Base-by-base conservation (phyloP, 495 filamentous ascomycete species). In the Xeromyces bisporus region DNA sequence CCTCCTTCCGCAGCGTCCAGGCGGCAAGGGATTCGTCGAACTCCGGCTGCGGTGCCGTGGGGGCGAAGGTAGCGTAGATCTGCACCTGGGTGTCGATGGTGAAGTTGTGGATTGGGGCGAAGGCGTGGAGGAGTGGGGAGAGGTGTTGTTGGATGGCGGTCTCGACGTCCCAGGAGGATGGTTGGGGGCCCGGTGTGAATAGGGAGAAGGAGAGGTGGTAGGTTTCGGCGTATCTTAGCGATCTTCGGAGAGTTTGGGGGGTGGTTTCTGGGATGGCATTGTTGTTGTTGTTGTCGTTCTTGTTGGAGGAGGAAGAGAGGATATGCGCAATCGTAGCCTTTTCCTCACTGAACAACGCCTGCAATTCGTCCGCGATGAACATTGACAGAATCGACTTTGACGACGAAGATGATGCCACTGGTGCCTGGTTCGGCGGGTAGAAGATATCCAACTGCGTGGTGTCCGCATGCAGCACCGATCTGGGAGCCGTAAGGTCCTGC, bases 71-170 rank as follows among this genome's bases (percentile, higher is more conserved):
- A 2, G 89, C 89, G 49, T 93, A 93, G 1, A 93, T 65, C 57
- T 97, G 89, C 8, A 96, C 78, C 51, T 97, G 89, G 1, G 84
- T 92, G 49, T 96, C 89, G 23, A 97, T 74, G 13, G 89, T 94
- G 51, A 97, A 96, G 47, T 92, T 87, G 62, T 81, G 86, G 40
- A 96, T 87, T 10, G 73, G 63, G 2, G 72, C 67, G 15, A 94
- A 66, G 17, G 77, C 69, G 23, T 80, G 64, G 0, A 96, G 63
- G 26, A 96, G 64, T 0, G 89, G 87, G 11, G 71, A 60, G 45
- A 97, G 66, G 51, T 91, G 83, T 43, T 83, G 69, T 9, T 75
- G 64, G 21, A 96, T 68, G 4, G 86, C 85, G 24, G 65, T 57
- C 41, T 92, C 80, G 29, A 96, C 84, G 20, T 91, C 83, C 89